Evolutionary conservation across 2,329 filamentous ascomycete species (phyloP).

Genomic region (Corinectria fuckeliana): DNA sequence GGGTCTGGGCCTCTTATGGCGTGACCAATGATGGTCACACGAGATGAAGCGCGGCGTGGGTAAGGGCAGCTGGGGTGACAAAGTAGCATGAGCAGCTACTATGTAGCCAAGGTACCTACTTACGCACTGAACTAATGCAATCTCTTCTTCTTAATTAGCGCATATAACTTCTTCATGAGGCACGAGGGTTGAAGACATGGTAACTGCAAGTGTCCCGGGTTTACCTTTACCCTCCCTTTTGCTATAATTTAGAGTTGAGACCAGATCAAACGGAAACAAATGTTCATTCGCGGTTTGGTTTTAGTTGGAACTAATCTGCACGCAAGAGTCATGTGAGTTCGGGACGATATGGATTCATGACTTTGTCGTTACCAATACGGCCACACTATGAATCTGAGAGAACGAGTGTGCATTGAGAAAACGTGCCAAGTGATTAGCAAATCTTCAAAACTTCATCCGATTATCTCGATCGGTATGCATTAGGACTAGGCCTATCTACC

Average conservation of each 20-base stretch:
- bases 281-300: neutral
- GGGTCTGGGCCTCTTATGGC: constrained; percentile 27
- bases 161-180: neutral
- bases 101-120: neutral
- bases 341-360: neutral
- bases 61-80: constrained; percentile 20
- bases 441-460: neutral
- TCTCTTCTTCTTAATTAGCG: neutral
- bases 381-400: neutral
- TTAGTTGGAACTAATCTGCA: neutral
- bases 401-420: neutral
- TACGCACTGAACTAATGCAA: too few species aligned
- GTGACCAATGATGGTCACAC: constrained; percentile 20
- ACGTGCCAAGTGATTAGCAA: neutral
- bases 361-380: neutral
- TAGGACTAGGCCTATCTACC: too few species aligned
- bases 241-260: neutral
- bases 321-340: neutral
- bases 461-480: too few species aligned
- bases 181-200: neutral
- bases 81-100: constrained; percentile 3
- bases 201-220: neutral
- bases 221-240: neutral
- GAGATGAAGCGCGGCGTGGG: constrained; percentile 17
- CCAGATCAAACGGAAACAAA: neutral